phyloP scores from a whole-genome alignment of 2,329 filamentous ascomycete species.

The Aureobasidium leucospermi region DNA sequence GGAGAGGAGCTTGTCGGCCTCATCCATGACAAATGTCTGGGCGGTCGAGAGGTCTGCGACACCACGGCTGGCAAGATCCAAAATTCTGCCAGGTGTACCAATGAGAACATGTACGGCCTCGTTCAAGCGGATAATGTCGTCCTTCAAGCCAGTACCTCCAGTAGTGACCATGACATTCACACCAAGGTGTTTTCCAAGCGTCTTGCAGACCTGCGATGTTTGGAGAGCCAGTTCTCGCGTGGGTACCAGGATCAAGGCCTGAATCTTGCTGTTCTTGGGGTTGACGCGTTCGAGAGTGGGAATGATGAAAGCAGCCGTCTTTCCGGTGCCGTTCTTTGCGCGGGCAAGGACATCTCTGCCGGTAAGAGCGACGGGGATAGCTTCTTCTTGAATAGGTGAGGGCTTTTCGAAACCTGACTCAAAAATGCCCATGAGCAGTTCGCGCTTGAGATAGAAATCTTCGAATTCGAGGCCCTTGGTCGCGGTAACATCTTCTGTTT shows the following conservation, averaged over 20 bases:
- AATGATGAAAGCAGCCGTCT: constrained; percentile 96
- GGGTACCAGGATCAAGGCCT: constrained; percentile 91
- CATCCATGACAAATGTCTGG: constrained; percentile 98
- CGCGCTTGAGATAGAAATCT: constrained; percentile 89
- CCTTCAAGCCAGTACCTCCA: constrained; percentile 86
- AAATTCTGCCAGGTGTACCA: constrained; percentile 90
- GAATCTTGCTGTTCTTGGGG: constrained; percentile 91
- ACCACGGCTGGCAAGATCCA: constrained; percentile 92
- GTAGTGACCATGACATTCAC: constrained; percentile 99
- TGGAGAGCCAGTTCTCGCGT: constrained; percentile 96
- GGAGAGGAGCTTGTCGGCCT: constrained; percentile 95
- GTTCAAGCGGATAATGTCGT: constrained; percentile 91
- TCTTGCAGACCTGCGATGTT: constrained; percentile 99
- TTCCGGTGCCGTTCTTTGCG: constrained; percentile 97
- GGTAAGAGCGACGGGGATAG: constrained; percentile 91
- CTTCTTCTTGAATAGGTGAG: constrained; percentile 98
- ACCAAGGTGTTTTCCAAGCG: constrained; percentile 89
- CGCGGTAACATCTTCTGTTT: constrained; percentile 94
- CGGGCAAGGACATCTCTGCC: constrained; percentile 91
- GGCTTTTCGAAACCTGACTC: constrained; percentile 98
- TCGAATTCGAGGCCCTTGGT: constrained; percentile 98
- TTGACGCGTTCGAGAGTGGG: constrained; percentile 93
- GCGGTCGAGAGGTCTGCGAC: constrained; percentile 95
- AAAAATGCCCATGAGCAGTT: constrained; percentile 97
- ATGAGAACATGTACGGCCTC: constrained; percentile 97